phyloP scores from a whole-genome alignment of 2,329 filamentous ascomycete species.

The Penicillium sp. region DNA sequence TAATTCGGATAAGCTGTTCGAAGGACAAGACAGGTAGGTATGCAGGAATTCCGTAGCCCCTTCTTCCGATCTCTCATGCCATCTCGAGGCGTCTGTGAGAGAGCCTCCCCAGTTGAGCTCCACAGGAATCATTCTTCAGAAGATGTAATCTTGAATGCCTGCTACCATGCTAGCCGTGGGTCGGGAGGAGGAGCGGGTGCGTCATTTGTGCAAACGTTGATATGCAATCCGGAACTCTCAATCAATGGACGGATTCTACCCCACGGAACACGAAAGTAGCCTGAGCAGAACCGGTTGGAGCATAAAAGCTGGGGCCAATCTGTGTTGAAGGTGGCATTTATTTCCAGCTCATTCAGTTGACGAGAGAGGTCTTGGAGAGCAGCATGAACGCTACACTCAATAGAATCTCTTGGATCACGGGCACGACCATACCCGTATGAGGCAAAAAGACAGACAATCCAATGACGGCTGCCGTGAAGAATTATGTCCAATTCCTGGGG shows the following conservation, averaged over 20 bases:
- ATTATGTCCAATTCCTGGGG: constrained; percentile 43
- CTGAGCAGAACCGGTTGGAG: constrained; percentile 60
- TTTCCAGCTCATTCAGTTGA: constrained; percentile 33
- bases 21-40: no score
- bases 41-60: no score
- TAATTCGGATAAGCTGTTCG: no score
- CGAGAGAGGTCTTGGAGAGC: constrained; percentile 53
- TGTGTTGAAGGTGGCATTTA: not conserved
- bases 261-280: constrained; percentile 60
- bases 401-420: constrained; percentile 32
- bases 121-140: no score
- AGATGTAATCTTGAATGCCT: no score
- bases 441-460: constrained; percentile 62
- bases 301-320: constrained; percentile 32
- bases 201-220: constrained; percentile 31
- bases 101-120: no score
- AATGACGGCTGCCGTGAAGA: constrained; percentile 43
- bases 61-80: no score
- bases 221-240: constrained; percentile 36
- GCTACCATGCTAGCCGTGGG: no score
- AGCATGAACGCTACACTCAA: constrained; percentile 51
- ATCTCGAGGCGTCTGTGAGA: no score
- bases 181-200: not conserved
- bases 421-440: constrained; percentile 51
- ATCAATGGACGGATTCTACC: constrained; percentile 49